A percentile compares a stretch with the other conserved stretches of the same genome.
These are phyloP conservation scores for Brassica incana DNA, from an alignment of 345 rosid genomes.

Conservation along the genomic window DNA sequence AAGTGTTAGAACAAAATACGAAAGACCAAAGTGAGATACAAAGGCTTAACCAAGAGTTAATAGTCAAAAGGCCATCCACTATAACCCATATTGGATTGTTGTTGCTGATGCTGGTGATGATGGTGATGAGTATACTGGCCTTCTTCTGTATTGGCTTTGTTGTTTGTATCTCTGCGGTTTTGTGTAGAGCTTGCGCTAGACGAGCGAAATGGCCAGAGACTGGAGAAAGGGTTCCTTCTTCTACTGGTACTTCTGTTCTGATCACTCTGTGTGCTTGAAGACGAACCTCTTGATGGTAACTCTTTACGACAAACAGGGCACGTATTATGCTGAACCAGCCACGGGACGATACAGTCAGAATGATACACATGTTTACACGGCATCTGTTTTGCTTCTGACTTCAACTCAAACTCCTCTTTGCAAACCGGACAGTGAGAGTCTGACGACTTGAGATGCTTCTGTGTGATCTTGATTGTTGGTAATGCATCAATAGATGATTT, in stretches of 20 bases:
- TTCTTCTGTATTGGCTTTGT: constrained; percentile 47
- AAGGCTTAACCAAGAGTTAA: constrained; percentile 12
- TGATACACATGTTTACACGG: constrained; percentile 79
- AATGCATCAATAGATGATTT: constrained; percentile 62
- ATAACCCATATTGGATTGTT: constrained; percentile 55
- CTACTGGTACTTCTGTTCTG: constrained; percentile 48
- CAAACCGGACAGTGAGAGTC: constrained; percentile 81
- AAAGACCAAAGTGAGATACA: constrained; percentile 25
- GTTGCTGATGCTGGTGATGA: constrained; percentile 20
- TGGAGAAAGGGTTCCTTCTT: constrained; percentile 65
- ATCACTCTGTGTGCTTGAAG: constrained; percentile 44
- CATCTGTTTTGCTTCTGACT: constrained; percentile 75
- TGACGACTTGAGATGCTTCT: constrained; percentile 65
- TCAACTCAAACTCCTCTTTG: constrained; percentile 66
- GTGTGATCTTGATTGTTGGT: constrained; percentile 65
- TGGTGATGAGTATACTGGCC: constrained; percentile 42
- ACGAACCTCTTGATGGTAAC: constrained; percentile 58
- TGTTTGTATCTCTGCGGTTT: constrained; percentile 49
- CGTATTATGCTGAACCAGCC: constrained; percentile 81
- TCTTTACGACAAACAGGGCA: constrained; percentile 92
- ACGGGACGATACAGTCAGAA: constrained; percentile 70
- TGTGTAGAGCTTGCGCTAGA: constrained; percentile 40
- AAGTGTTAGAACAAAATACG: constrained; percentile 13
- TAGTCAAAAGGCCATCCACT: constrained; percentile 86
- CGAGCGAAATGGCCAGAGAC: constrained; percentile 84